These are phyloP conservation scores for Blepharisma stoltei DNA, from an alignment of 73 alveolate genomes.

Conservation along the genomic window DNA sequence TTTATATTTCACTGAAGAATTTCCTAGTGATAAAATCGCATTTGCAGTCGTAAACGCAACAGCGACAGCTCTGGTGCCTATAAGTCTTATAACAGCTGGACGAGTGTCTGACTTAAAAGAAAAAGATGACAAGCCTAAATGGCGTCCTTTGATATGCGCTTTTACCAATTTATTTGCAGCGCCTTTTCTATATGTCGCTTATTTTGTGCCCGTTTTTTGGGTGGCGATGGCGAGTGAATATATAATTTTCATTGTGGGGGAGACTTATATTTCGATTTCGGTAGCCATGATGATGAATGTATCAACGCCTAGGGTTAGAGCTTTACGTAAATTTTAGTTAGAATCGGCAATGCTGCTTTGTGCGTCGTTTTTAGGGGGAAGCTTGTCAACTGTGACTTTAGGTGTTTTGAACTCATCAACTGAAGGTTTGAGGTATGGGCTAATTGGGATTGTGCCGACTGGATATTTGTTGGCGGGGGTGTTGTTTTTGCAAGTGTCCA, in stretches of 20 bases:
- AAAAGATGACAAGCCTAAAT: background rate
- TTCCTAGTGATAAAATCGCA: background rate
- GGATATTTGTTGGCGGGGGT: conserved; percentile 17
- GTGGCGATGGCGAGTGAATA: background rate
- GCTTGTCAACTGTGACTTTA: background rate
- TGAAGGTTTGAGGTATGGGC: background rate
- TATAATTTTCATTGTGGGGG: background rate
- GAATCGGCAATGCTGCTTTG: conserved; percentile 10
- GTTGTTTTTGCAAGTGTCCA: background rate
- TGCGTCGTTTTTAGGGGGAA: conserved; percentile 8
- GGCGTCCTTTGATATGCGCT: conserved; percentile 3
- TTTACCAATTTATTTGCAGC: conserved; percentile 4
- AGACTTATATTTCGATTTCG: conserved; percentile 26
- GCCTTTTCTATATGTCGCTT: background rate
- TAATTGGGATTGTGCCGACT: background rate
- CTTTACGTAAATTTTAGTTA: conserved; percentile 5
- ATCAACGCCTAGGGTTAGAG: background rate
- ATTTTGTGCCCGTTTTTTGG: background rate
- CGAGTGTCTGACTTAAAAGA: conserved; percentile 3
- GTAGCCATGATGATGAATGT: conserved; percentile 26
- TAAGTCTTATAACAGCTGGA: conserved; percentile 14
- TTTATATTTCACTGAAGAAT: background rate
- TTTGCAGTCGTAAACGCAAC: background rate
- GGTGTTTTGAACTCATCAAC: background rate
- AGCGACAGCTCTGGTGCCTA: background rate